phyloP scores from a whole-genome alignment of 441 rosid species.

The Metrosideros polymorpha region DNA sequence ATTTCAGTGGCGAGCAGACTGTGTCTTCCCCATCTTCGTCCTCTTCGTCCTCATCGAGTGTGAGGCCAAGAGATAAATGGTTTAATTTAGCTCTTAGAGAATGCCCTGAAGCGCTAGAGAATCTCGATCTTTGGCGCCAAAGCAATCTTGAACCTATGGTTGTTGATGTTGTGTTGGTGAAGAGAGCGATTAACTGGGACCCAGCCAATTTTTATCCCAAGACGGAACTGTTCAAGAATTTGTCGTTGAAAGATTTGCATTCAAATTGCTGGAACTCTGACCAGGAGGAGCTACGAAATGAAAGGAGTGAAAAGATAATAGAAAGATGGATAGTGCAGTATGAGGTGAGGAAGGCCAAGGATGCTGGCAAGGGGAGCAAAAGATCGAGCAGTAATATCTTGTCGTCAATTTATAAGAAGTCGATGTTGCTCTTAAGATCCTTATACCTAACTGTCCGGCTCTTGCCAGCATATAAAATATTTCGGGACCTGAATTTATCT shows the following conservation, averaged over 20 bases:
- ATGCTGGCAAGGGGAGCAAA: conserved; percentile 39
- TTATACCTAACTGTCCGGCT: conserved; percentile 80
- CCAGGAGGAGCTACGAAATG: conserved; percentile 51
- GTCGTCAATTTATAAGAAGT: conserved; percentile 65
- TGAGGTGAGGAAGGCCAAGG: conserved; percentile 55
- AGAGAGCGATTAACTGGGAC: conserved; percentile 42
- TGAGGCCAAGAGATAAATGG: conserved; percentile 85
- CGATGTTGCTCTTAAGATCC: conserved; percentile 72
- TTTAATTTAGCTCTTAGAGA: conserved; percentile 86
- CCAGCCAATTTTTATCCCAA: conserved; percentile 33
- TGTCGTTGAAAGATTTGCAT: conserved; percentile 34
- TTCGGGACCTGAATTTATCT: conserved; percentile 65
- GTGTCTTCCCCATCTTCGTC: conserved; percentile 69
- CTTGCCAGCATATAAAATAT: conserved; percentile 82
- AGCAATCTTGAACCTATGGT: conserved; percentile 67
- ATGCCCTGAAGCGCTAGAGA: conserved; percentile 73
- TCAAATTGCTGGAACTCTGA: conserved; percentile 48
- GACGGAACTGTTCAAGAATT: conserved; percentile 38
- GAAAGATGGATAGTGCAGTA: conserved; percentile 96
- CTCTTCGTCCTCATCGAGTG: conserved; percentile 71
- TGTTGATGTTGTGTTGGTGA: conserved; percentile 78
- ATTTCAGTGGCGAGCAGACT: conserved; percentile 72
- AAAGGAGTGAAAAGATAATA: conserved; percentile 52
- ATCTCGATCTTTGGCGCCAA: conserved; percentile 56
- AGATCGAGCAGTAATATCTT: conserved; percentile 47